Percentiles rank a stretch among this genome's conserved stretches.
phyloP scores from a whole-genome alignment of 1,284 basidiomycete genomes.

The Puccinia novopanici region DNA sequence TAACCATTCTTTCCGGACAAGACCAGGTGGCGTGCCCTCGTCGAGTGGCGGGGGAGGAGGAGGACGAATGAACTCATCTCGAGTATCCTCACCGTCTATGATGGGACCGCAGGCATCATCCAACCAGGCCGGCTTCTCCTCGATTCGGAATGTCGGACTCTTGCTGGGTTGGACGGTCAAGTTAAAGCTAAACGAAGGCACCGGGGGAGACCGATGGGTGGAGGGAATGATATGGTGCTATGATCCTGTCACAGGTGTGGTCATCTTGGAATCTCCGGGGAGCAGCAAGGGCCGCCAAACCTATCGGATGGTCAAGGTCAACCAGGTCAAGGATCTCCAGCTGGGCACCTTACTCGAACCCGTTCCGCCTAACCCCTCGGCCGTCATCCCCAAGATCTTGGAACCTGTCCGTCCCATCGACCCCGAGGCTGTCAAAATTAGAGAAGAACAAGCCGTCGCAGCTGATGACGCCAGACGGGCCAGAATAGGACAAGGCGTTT shows the following conservation, averaged over 20 bases:
- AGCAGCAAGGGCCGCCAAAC: conserved; percentile 13
- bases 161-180: conserved; percentile 45
- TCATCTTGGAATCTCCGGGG: conserved; percentile 35
- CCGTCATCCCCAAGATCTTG: conserved; percentile 29
- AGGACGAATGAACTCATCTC: conserved; percentile 28
- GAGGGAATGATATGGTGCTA: conserved; percentile 49
- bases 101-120: conserved; percentile 13
- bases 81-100: conserved; percentile 34
- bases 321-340: conserved; percentile 47
- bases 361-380: not conserved
- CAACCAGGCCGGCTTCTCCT: not conserved
- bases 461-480: conserved; percentile 40
- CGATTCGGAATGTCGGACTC: conserved; percentile 26
- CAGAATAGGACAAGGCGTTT: conserved; percentile 47
- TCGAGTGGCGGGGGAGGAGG: conserved; percentile 42
- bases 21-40: conserved; percentile 38
- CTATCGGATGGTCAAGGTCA: conserved; percentile 47
- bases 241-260: conserved; percentile 41
- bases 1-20: conserved; percentile 38
- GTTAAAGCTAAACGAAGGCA: conserved; percentile 38
- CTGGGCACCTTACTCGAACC: conserved; percentile 8
- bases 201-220: conserved; percentile 26
- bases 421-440: conserved; percentile 22
- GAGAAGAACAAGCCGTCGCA: conserved; percentile 29
- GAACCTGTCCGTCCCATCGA: conserved; percentile 47